phyloP scores from a whole-genome alignment of 768 basidiomycete genomes.

The Trametes meyenii region DNA sequence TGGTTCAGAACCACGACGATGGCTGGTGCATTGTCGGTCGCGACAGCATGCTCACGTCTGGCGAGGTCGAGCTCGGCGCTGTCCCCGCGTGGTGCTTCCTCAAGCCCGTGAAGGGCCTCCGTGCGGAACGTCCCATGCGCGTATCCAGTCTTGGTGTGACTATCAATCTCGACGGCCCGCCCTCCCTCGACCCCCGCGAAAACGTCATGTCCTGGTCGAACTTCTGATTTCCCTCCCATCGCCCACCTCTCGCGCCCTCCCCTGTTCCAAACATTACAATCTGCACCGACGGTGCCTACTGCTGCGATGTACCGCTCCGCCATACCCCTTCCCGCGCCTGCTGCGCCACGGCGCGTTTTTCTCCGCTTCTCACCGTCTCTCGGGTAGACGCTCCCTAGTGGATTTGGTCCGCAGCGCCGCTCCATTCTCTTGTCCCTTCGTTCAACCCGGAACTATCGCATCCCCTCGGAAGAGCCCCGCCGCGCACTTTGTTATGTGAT shows the following conservation, averaged over 20 bases:
- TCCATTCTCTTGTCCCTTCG: background rate
- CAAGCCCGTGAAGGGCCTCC: conserved; percentile 60
- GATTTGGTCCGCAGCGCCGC: conserved; percentile 15
- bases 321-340: conserved; percentile 9
- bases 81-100: conserved; percentile 81
- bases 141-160: conserved; percentile 57
- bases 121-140: conserved; percentile 66
- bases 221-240: conserved; percentile 38
- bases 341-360: conserved; percentile 8
- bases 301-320: conserved; percentile 1
- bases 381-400: conserved; percentile 20
- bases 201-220: conserved; percentile 74
- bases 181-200: conserved; percentile 41
- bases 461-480: background rate
- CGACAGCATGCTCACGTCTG: conserved; percentile 40
- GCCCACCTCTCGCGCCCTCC: background rate
- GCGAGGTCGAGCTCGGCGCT: conserved; percentile 65
- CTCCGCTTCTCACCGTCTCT: background rate
- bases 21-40: conserved; percentile 80
- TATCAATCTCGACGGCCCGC: conserved; percentile 50
- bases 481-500: conserved; percentile 7
- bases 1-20: conserved; percentile 73
- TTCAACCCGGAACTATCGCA: background rate
- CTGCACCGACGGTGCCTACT: background rate
- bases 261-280: background rate